These are phyloP conservation scores for Psidium friedrichsthalianum DNA, from an alignment of 345 rosid genomes.

Conservation along the genomic window DNA sequence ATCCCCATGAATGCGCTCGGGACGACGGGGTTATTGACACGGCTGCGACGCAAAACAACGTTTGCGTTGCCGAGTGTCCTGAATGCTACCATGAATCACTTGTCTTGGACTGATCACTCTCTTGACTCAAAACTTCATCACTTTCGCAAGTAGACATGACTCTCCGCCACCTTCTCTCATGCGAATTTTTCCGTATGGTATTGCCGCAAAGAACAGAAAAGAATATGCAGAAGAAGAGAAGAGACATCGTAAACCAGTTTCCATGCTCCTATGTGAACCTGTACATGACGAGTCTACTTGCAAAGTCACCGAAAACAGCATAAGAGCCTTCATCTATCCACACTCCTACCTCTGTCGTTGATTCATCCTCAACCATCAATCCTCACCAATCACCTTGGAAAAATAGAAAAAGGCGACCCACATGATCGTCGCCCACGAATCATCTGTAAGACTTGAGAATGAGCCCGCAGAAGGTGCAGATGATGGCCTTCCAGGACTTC, in stretches of 20 bases:
- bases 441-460: slow-evolving; percentile 8
- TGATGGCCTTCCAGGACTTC: slow-evolving; percentile 9
- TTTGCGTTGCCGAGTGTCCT: not conserved
- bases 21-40: not conserved
- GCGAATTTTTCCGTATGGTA: not conserved
- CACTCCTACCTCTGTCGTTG: not conserved
- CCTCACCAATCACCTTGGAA: not conserved
- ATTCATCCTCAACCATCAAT: not conserved
- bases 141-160: not conserved
- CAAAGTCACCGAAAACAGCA: not conserved
- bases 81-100: not conserved
- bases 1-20: not conserved
- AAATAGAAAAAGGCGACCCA: not conserved
- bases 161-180: not conserved
- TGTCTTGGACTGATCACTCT: not conserved
- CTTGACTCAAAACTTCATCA: not conserved
- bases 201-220: not conserved
- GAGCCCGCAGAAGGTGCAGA: slow-evolving; percentile 11
- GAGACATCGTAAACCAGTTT: not conserved
- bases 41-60: not conserved
- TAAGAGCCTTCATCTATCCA: not conserved
- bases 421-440: not conserved
- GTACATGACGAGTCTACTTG: not conserved
- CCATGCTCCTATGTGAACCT: not conserved
- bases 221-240: not conserved